phyloP scores from a whole-genome alignment of 495 filamentous ascomycete genomes.

The Bacidia gigantensis region DNA sequence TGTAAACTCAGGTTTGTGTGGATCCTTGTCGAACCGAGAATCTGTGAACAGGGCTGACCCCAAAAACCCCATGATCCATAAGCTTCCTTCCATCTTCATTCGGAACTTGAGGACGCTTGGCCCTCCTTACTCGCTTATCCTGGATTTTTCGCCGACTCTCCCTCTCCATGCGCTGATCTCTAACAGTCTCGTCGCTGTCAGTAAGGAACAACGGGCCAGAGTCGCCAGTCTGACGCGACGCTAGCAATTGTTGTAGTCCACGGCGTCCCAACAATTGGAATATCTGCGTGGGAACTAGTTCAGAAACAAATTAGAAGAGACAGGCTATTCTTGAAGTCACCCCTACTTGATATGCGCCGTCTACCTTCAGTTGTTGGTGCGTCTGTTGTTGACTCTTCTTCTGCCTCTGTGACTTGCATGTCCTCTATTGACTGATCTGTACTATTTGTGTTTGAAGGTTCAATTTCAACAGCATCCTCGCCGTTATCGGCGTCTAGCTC shows the following conservation, averaged over 20 bases:
- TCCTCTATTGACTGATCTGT: conserved; percentile 22
- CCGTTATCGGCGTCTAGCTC: conserved; percentile 15
- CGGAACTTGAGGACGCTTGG: conserved; percentile 59
- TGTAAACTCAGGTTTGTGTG: too few species aligned
- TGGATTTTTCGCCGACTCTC: conserved; percentile 21
- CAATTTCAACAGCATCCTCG: conserved; percentile 32
- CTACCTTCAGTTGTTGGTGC: background rate
- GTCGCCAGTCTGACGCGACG: conserved; percentile 12
- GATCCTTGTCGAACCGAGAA: too few species aligned
- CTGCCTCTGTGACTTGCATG: background rate
- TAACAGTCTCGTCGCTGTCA: conserved; percentile 29
- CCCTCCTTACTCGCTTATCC: conserved; percentile 25
- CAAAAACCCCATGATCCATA: conserved; percentile 71
- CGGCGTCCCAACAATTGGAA: conserved; percentile 27
- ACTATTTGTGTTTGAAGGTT: conserved; percentile 31
- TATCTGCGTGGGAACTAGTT: conserved; percentile 19
- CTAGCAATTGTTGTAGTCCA: conserved; percentile 27
- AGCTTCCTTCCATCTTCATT: conserved; percentile 59
- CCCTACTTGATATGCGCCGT: conserved; percentile 12
- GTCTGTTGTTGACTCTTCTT: conserved; percentile 2
- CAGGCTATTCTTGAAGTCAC: background rate
- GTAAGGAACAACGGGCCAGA: conserved; percentile 26
- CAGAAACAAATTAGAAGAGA: background rate
- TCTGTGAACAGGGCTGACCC: conserved; percentile 45
- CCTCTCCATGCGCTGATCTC: conserved; percentile 5